Percentiles rank a stretch among this genome's conserved stretches.
Conservation (phyloP, 202 grass and related monocot genomes). For the Carex arenaria region DNA sequence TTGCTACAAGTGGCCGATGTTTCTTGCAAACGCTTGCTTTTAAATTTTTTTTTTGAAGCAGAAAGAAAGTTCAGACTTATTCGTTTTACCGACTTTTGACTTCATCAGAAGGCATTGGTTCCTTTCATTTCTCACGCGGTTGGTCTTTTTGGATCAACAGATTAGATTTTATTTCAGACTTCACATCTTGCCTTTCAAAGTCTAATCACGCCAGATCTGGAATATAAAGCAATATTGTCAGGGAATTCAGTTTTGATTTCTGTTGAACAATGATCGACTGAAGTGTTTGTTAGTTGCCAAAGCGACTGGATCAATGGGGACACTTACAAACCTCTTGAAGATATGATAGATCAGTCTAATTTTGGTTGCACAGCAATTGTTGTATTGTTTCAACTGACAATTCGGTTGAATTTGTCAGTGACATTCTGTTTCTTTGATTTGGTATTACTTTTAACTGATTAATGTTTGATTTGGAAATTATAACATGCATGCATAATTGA, state of each 20-base stretch:
- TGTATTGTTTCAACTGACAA: neutral
- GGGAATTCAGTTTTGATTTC: neutral
- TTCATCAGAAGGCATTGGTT: neutral
- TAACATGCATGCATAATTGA: neutral
- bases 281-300: neutral
- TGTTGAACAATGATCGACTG: neutral
- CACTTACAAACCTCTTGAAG: neutral
- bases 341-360: neutral
- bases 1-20: neutral
- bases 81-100: neutral
- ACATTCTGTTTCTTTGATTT: neutral
- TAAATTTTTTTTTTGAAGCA: neutral
- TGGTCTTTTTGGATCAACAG: neutral
- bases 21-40: neutral
- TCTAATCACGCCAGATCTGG: conserved; percentile 6
- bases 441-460: neutral
- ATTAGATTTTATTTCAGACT: neutral
- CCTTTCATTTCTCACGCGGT: neutral
- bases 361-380: neutral
- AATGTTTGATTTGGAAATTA: neutral
- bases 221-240: neutral
- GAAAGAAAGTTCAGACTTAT: neutral
- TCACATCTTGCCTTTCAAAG: conserved; percentile 9
- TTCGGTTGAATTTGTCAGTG: neutral
- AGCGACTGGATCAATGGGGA: neutral